Conservation (phyloP, 2,329 filamentous ascomycete species). For the Nigrospora sphaerica region DNA sequence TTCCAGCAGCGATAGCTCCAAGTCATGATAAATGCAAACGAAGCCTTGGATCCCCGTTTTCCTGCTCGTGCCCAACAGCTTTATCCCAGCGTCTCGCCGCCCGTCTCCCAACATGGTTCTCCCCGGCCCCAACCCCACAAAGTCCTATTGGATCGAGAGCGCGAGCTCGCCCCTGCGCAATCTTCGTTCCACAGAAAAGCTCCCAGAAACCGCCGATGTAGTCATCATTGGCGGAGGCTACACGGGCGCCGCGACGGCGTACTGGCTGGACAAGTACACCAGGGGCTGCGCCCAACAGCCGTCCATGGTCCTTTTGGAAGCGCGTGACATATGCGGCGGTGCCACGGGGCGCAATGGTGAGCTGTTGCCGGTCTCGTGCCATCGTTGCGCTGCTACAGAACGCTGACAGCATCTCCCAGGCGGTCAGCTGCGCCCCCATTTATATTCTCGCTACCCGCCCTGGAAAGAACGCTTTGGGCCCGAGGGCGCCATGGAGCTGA, state of each 20-base stretch:
- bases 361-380: neutral
- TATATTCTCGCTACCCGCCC: constrained; percentile 20
- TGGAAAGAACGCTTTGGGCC: constrained; percentile 19
- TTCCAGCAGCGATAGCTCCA: too few relatives aligned
- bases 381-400: neutral
- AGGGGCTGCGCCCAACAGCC: constrained; percentile 6
- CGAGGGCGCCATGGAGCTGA: constrained; percentile 18
- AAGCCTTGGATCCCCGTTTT: too few relatives aligned
- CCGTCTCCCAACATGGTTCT: constrained; percentile 6
- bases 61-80: neutral
- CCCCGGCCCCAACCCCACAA: constrained; percentile 7
- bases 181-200: constrained; percentile 5
- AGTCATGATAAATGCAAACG: too few relatives aligned
- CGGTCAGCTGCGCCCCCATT: constrained; percentile 13
- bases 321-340: constrained; percentile 10
- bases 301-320: constrained; percentile 9
- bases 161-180: constrained; percentile 6
- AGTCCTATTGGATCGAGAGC: constrained; percentile 11
- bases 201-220: constrained; percentile 9
- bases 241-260: constrained; percentile 16
- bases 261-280: constrained; percentile 19
- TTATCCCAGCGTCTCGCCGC: neutral
- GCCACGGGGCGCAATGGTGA: constrained; percentile 15
- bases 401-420: neutral
- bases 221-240: constrained; percentile 17